Conservation (phyloP, 1,284 basidiomycete genomes). For the Ceratobasidium sp. region DNA sequence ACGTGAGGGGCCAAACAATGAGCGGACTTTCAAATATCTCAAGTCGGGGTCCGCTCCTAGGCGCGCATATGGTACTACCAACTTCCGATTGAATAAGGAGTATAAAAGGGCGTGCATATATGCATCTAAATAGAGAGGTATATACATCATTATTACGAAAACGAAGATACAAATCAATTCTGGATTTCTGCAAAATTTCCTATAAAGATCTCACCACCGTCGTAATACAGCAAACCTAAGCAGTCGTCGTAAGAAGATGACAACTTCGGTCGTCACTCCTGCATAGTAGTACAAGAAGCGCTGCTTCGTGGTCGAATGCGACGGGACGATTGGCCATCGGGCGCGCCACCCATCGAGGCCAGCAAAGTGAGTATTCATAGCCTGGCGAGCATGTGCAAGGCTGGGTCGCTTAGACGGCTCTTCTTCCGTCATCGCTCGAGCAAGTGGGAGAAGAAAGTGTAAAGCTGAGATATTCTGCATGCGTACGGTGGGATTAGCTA, state of each 20-base stretch:
- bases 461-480: neutral
- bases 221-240: neutral
- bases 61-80: neutral
- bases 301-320: neutral
- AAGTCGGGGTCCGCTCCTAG: neutral
- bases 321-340: slow-evolving; percentile 13
- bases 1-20: slow-evolving; percentile 9
- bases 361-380: slow-evolving; percentile 6
- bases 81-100: neutral
- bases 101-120: neutral
- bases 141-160: neutral
- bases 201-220: neutral
- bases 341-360: slow-evolving; percentile 8
- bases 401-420: slow-evolving; percentile 16
- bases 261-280: neutral
- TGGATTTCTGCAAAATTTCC: neutral
- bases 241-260: neutral
- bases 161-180: neutral
- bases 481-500: neutral
- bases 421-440: slow-evolving; percentile 6
- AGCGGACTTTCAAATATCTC: slow-evolving; percentile 12
- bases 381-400: neutral
- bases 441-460: slow-evolving; percentile 7
- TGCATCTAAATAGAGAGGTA: neutral
- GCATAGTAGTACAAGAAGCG: neutral